Conservation (phyloP, 2,329 filamentous ascomycete genomes). For the Dendrostoma leiphaemia region DNA sequence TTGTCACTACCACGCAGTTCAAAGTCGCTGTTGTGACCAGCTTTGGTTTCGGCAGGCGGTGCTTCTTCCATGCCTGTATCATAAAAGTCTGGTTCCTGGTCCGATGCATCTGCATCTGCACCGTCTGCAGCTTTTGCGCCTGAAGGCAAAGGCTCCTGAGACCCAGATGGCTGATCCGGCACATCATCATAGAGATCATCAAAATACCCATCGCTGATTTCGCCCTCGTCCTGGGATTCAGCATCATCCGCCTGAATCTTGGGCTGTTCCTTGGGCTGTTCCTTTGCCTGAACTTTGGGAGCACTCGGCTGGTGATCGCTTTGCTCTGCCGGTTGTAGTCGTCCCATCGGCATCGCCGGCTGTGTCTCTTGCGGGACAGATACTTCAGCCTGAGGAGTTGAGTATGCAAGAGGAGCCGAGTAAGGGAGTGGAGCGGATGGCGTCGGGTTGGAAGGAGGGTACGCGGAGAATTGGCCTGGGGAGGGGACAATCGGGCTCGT, state of each 20-base stretch:
- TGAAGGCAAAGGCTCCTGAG: neutral
- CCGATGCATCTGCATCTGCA: neutral
- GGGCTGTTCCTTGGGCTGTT: neutral
- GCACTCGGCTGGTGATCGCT: neutral
- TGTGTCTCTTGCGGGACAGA: neutral
- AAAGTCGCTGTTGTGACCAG: conserved; percentile 10
- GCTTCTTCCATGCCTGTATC: conserved; percentile 26
- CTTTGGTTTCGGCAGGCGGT: conserved; percentile 18
- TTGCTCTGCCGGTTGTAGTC: neutral
- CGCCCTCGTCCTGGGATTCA: conserved; percentile 63
- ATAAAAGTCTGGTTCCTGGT: conserved; percentile 27
- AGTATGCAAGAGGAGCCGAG: neutral
- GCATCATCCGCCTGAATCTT: conserved; percentile 4
- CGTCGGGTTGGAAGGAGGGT: neutral
- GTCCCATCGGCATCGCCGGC: neutral
- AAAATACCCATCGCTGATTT: conserved; percentile 69
- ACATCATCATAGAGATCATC: conserved; percentile 51
- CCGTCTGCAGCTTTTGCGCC: neutral
- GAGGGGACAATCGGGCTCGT: neutral
- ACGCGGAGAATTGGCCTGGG: conserved; percentile 5
- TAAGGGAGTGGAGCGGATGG: neutral
- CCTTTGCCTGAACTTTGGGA: conserved; percentile 4
- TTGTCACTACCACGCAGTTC: neutral
- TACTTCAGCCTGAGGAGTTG: neutral
- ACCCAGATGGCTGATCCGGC: conserved; percentile 27